Conservation (phyloP, 352 stramenopile species). For the Peronospora destructor region DNA sequence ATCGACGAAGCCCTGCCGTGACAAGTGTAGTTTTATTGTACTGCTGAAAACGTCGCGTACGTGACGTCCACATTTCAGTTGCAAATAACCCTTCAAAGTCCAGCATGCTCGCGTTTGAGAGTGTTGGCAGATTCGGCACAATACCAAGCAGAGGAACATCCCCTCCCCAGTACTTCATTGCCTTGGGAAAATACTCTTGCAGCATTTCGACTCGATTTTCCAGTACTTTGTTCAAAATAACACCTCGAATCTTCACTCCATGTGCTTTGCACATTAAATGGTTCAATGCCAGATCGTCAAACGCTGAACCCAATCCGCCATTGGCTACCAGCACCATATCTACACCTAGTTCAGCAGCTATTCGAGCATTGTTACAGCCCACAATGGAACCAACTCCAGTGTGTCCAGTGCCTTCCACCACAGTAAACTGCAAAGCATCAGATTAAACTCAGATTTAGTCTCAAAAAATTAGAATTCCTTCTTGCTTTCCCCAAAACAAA, state of each 20-base stretch:
- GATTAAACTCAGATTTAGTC: slow-evolving; percentile 4
- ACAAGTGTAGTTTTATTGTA: slow-evolving; percentile 77
- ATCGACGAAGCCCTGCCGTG: slow-evolving; percentile 76
- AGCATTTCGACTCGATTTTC: slow-evolving; percentile 80
- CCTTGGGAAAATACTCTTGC: slow-evolving; percentile 82
- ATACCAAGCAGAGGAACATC: slow-evolving; percentile 75
- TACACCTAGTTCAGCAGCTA: slow-evolving; percentile 87
- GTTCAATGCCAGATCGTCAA: slow-evolving; percentile 92
- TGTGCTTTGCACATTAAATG: slow-evolving; percentile 89
- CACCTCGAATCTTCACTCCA: slow-evolving; percentile 88
- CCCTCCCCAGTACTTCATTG: slow-evolving; percentile 55
- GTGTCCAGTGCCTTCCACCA: slow-evolving; percentile 86
- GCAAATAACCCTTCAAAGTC: slow-evolving; percentile 87
- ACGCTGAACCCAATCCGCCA: slow-evolving; percentile 90
- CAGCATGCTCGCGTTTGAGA: slow-evolving; percentile 79
- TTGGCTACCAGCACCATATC: slow-evolving; percentile 95
- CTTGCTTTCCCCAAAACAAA: not conserved
- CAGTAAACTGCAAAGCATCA: slow-evolving; percentile 45
- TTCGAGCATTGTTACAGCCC: slow-evolving; percentile 93
- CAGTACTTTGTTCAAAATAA: slow-evolving; percentile 95
- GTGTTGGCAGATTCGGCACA: slow-evolving; percentile 69
- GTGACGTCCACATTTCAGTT: slow-evolving; percentile 51
- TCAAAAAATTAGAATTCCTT: no score
- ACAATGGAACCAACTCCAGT: slow-evolving; percentile 95
- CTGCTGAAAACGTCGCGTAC: slow-evolving; percentile 59